Percentiles rank a stretch among this genome's conserved stretches.
Evolutionary conservation across 345 rosid species (phyloP).

Genomic region (Eucalyptus paniculata): DNA sequence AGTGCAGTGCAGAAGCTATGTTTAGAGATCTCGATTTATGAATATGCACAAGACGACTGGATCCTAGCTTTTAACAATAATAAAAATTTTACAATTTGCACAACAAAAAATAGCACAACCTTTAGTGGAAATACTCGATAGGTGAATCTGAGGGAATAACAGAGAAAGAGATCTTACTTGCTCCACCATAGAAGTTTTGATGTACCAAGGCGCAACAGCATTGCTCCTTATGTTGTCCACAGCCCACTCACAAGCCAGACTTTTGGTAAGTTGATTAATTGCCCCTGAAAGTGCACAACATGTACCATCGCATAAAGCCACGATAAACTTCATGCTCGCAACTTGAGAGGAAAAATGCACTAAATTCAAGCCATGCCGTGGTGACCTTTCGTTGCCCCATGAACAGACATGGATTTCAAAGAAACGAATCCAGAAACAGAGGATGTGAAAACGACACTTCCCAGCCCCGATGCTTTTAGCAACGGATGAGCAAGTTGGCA

Average conservation of each 20-base stretch:
- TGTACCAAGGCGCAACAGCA: slow-evolving; percentile 85
- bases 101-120: background rate
- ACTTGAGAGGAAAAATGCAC: background rate
- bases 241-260: slow-evolving; percentile 83
- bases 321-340: background rate
- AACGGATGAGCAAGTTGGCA: slow-evolving; percentile 69
- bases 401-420: slow-evolving; percentile 59
- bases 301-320: background rate
- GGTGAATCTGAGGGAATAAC: background rate
- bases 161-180: slow-evolving; percentile 23
- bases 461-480: slow-evolving; percentile 43
- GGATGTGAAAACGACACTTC: slow-evolving; percentile 54
- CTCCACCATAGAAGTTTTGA: slow-evolving; percentile 75
- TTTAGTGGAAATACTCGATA: background rate
- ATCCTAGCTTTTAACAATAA: background rate
- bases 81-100: background rate
- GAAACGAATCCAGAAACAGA: slow-evolving; percentile 74
- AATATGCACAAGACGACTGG: background rate
- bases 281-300: slow-evolving; percentile 34
- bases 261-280: slow-evolving; percentile 61
- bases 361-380: background rate
- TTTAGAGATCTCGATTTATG: background rate
- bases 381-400: slow-evolving; percentile 68
- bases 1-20: background rate
- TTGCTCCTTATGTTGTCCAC: slow-evolving; percentile 70